Evolutionary conservation across 768 basidiomycete species (phyloP), one percentile per base, ranked within the genome.

Genomic region (Suillus tomentosus): DNA sequence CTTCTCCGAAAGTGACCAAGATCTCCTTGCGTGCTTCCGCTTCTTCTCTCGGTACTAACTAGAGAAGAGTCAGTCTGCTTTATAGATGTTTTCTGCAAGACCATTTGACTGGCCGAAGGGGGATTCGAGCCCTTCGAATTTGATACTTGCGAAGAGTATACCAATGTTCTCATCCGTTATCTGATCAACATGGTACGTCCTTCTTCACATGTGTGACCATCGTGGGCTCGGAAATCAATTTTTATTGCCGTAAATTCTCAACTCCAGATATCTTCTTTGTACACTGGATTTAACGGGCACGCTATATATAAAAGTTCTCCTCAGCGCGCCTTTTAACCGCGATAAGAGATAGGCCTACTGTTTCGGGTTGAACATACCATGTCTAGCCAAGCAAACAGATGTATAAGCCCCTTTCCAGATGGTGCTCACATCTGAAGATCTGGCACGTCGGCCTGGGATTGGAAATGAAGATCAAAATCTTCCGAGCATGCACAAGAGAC

Each of bases 221-320:
- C 51, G 51, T 53, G 53, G 15, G 31, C 51, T 53, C 31, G 31
- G 17, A 34, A 19, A 19, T 53, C 9, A 15, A 51, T 10, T 51
- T 51, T 31, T 14, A 15, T 51, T 9, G 5, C 9, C 31, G 17
- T 34, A 10, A 53, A 19, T 5, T 34, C 22, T 50, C 50, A 51
- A 51, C 50, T 51, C 27, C 17, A 17, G 51, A 34, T 31, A 31
- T 31, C 31, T 53, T 31, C 51, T 11, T 1, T 24, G 24, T 27
- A 53, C 51, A 53, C 11, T 19, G 51, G 5, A 34, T 53, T 19
- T 53, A 19, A 50, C 34, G 31, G 13, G n/a, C 5, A 5, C 4
- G 6, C 47, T 61, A 64, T 51, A 51, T 62, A 64, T 61, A 61
- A 10, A 61, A 24, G 3, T 47, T 58, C 57, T 34, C 22, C 36